phyloP scores from a whole-genome alignment of 2,329 filamentous ascomycete species.

The Lachnum nothofagi region DNA sequence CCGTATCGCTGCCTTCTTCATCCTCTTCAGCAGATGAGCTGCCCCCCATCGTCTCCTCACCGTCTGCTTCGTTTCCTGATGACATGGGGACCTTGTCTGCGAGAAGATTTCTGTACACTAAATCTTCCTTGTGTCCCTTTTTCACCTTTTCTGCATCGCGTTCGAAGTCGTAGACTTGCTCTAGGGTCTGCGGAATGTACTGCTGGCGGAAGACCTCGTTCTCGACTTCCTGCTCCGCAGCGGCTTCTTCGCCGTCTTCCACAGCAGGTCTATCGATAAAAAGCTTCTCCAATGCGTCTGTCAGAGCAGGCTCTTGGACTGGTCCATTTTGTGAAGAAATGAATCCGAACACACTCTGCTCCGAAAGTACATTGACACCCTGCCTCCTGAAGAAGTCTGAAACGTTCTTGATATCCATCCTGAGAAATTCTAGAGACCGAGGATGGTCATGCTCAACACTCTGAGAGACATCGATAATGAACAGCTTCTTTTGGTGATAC shows the following conservation, averaged over 20 bases:
- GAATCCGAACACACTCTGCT: conserved; percentile 79
- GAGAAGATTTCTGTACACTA: conserved; percentile 81
- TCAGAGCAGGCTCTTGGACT: conserved; percentile 57
- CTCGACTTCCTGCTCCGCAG: conserved; percentile 65
- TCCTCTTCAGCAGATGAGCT: conserved; percentile 38
- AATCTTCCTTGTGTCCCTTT: conserved; percentile 66
- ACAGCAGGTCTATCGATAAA: conserved; percentile 54
- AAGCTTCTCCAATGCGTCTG: conserved; percentile 59
- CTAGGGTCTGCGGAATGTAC: conserved; percentile 91
- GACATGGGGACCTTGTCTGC: conserved; percentile 57
- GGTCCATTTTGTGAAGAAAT: conserved; percentile 60
- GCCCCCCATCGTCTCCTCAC: conserved; percentile 36
- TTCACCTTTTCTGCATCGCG: conserved; percentile 76
- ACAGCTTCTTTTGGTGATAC: conserved; percentile 75
- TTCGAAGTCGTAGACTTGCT: conserved; percentile 95
- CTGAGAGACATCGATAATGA: conserved; percentile 96
- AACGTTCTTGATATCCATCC: conserved; percentile 98
- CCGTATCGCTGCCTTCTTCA: conserved; percentile 40
- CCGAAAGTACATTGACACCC: conserved; percentile 73
- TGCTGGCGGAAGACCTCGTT: conserved; percentile 92
- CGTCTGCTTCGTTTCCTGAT: conserved; percentile 36
- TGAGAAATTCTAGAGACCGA: conserved; percentile 82
- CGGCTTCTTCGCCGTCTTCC: conserved; percentile 48
- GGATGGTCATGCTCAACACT: conserved; percentile 97
- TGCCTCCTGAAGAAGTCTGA: conserved; percentile 87